Evolutionary conservation across 306 rosid genomes (phyloP), one percentile per base, ranked within the genome.

Genomic region (Casuarina equisetifolia): DNA sequence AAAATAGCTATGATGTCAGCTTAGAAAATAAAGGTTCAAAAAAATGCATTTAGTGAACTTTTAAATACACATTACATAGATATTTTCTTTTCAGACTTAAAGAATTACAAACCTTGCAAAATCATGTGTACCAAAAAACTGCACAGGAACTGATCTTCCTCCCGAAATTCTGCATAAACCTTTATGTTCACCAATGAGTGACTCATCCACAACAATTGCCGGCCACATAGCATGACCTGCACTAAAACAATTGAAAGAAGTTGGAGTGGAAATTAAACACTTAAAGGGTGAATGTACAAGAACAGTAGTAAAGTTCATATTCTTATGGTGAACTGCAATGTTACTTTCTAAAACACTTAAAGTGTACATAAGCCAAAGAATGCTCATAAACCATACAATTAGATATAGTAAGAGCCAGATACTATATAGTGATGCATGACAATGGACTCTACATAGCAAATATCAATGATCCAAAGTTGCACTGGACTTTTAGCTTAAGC

Each of bases 161-260:
- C 90, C 96, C 16, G 82, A 66, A 73, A 79, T 73, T 40, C 57
- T 86, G 80, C 87, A 90, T 77, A 95, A 81, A 74, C 99, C 98
- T 85, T 90, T 91, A 42, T 93, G 88, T 70, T 84, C 91, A 79
- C 94, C 90, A 68, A 91, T 88, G 82, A 91, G 89, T 59, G 96
- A 90, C 83, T 96, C 98, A 48, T 96, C 98, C 73, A 96, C 86
- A 76, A 96, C 95, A 84, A 96, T 85, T 76, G 99, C 99, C 48
- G 99, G 99, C 99, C 99, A 96, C 99, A 92, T 92, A 70, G 99
- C 98, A 91, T 92, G 88, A 66, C 99, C 99, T 96, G 86, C 81
- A 84, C 84, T 83, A 74, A 69, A 59, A 68, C 86, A 57, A 73
- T 79, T 61, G 74, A 69, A 63, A 49, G 69, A 42, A 55, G 64